Evolutionary conservation across 257 asterid species (phyloP), one percentile per base, ranked within the genome.

Genomic region (Ehretia macrophylla): DNA sequence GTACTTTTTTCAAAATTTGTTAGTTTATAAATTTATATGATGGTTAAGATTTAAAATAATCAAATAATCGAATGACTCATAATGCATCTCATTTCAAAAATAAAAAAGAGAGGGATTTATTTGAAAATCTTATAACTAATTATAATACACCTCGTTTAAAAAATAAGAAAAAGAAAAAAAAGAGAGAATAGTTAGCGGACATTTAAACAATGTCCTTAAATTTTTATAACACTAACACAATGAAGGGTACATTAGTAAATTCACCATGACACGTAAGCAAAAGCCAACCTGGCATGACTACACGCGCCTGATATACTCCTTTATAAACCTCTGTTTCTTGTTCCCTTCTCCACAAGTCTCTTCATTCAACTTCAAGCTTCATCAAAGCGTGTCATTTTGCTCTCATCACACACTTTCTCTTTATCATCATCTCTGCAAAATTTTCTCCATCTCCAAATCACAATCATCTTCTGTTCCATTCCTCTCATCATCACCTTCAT

Each of bases 221-320:
- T 42, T 42, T 42, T 42, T 48, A n/a, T n/a, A n/a, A n/a, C n/a
- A n/a, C n/a, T n/a, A n/a, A n/a, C n/a, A n/a, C n/a, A 48, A 17
- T 1, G 6, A 4, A 48, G 21, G 53, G 20, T 17, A 48, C 10
- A 17, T 18, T 8, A 46, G 58, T 68, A 55, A 61, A 60, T 47
- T 23, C 20, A 55, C 11, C 32, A 22, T 63, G 70, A 63, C 67
- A 62, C 59, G 45, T 35, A 62, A 72, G 59, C 74, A 63, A 20
- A 10, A 1, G 56, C 14, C 53, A 45, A 59, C 1, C 40, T 60
- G 56, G 17, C 47, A 35, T n/a, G 63, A 50, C 49, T 14, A 52
- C 72, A 65, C 59, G 69, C 66, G 72, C 62, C 56, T 68, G 60
- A 9, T 47, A 9, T 47, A 18, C 18, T 14, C 58, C 60, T 56